Percentiles rank a stretch among this genome's conserved stretches.
phyloP scores from a whole-genome alignment of 129 eudicot genomes.

The Centrapalus pauciflorus region DNA sequence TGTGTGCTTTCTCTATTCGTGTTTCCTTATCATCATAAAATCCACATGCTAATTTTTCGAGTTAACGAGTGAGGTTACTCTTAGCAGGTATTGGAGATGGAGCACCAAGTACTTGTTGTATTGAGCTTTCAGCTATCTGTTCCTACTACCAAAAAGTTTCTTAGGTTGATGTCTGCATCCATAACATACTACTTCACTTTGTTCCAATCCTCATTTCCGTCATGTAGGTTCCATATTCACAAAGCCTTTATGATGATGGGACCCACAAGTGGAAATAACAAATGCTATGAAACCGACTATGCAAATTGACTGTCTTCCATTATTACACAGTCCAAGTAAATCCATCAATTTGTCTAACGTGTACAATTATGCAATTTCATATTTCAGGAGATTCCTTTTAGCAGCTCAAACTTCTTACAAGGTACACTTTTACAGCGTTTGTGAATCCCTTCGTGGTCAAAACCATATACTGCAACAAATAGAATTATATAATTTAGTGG shows the following conservation, averaged over 20 bases:
- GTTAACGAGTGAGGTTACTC: slow-evolving; percentile 11
- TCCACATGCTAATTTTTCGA: not conserved
- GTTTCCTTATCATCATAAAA: not conserved
- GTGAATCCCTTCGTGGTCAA: not conserved
- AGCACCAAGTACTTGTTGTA: slow-evolving; percentile 56
- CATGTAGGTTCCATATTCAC: not conserved
- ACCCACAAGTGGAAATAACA: slow-evolving; percentile 5
- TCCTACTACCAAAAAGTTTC: slow-evolving; percentile 81
- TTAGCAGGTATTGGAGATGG: slow-evolving; percentile 85
- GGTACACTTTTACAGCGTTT: slow-evolving; percentile 28
- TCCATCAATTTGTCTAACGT: not conserved
- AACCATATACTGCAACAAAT: not conserved
- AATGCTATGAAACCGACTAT: not conserved
- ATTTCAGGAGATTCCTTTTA: slow-evolving; percentile 79
- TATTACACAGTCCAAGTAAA: slow-evolving; percentile 4
- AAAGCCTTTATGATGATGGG: not conserved
- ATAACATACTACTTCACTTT: not conserved
- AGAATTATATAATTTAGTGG: not conserved
- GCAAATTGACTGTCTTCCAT: not conserved
- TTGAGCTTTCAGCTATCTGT: slow-evolving; percentile 60
- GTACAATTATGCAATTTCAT: not conserved
- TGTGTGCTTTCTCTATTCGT: not conserved
- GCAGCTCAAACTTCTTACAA: slow-evolving; percentile 71
- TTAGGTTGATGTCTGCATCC: slow-evolving; percentile 42
- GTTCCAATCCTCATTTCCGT: not conserved